Percentiles rank a stretch among this genome's conserved stretches.
Conservation (phyloP, 2,329 filamentous ascomycete genomes). For the Fonsecaea pugnacius region DNA sequence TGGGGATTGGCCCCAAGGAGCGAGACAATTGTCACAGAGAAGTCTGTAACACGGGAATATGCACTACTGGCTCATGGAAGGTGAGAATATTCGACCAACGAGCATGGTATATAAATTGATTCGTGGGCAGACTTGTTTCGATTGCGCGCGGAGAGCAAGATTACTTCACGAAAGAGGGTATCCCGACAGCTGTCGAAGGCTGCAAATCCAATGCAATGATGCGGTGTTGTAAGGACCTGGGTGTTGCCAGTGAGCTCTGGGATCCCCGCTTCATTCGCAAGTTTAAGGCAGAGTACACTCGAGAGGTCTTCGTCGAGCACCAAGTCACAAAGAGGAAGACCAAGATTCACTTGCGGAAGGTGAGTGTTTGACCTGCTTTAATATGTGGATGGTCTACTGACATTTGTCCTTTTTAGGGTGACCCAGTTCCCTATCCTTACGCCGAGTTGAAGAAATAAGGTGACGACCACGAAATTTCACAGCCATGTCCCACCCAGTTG, state of each 20-base stretch:
- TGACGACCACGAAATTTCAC: not conserved
- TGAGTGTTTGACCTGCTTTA: not conserved
- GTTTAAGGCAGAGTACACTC: slow-evolving; percentile 75
- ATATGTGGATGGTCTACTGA: slow-evolving; percentile 3
- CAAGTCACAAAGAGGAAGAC: slow-evolving; percentile 82
- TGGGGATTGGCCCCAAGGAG: slow-evolving; percentile 92
- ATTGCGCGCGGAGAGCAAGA: slow-evolving; percentile 93
- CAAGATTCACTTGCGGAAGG: slow-evolving; percentile 82
- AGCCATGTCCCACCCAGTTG: not conserved
- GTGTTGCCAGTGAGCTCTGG: slow-evolving; percentile 94
- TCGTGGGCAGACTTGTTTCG: slow-evolving; percentile 72
- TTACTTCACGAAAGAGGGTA: slow-evolving; percentile 86
- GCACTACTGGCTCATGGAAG: slow-evolving; percentile 85
- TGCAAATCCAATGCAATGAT: slow-evolving; percentile 98
- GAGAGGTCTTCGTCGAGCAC: slow-evolving; percentile 91
- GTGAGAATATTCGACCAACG: slow-evolving; percentile 57
- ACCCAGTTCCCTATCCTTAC: slow-evolving; percentile 69
- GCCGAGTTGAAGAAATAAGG: slow-evolving; percentile 52
- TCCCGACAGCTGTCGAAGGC: slow-evolving; percentile 92
- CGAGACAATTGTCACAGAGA: slow-evolving; percentile 81
- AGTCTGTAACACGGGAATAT: slow-evolving; percentile 85
- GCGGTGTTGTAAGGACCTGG: slow-evolving; percentile 97
- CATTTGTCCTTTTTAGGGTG: slow-evolving; percentile 55
- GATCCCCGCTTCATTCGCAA: slow-evolving; percentile 86
- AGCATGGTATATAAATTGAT: not conserved